These are phyloP conservation scores for Syzygium aqueum DNA, from an alignment of 345 rosid species.

Conservation along the genomic window DNA sequence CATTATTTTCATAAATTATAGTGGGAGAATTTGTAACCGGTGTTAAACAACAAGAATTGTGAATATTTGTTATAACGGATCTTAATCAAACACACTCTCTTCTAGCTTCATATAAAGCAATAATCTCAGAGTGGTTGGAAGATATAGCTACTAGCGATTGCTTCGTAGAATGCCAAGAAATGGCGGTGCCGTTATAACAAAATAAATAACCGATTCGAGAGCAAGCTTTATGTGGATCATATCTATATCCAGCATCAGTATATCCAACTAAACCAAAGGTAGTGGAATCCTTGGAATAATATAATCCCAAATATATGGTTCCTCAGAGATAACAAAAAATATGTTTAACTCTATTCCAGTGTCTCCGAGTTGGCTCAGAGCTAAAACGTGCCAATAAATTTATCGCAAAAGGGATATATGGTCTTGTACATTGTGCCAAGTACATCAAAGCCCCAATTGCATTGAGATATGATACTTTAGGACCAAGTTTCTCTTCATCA, in stretches of 20 bases:
- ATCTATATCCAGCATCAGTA: neutral
- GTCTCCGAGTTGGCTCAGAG: neutral
- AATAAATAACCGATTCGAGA: neutral
- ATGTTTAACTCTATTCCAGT: neutral
- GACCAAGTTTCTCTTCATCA: too few relatives aligned
- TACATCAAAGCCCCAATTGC: neutral
- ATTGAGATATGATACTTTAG: too few relatives aligned
- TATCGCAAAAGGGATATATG: neutral
- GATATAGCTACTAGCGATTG: neutral
- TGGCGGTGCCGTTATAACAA: neutral
- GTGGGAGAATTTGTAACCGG: too few relatives aligned
- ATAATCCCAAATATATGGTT: neutral
- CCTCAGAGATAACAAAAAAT: neutral
- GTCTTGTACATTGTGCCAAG: neutral
- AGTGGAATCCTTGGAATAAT: too few relatives aligned
- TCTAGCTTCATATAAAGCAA: neutral
- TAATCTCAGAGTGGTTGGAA: neutral
- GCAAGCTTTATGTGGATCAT: neutral
- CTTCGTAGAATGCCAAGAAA: neutral
- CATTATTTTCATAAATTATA: too few relatives aligned
- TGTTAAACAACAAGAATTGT: too few relatives aligned
- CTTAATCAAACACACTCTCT: too few relatives aligned
- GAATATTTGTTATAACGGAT: too few relatives aligned
- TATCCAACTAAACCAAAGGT: neutral
- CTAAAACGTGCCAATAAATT: neutral